Percentiles rank a stretch among this genome's conserved stretches.
phyloP scores from a whole-genome alignment of 495 filamentous ascomycete genomes.

The Neurospora intermedia region DNA sequence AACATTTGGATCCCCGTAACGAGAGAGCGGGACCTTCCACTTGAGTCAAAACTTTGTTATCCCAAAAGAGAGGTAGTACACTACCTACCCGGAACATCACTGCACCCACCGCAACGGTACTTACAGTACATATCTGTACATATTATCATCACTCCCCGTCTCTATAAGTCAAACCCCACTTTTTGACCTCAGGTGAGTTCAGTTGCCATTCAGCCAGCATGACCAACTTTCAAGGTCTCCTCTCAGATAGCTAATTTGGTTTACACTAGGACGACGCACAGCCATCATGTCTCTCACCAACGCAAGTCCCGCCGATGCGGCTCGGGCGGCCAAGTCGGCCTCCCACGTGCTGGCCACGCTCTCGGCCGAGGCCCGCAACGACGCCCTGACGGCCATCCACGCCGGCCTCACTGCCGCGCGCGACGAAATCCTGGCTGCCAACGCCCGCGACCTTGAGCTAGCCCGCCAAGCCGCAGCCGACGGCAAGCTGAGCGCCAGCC shows the following conservation, averaged over 20 bases:
- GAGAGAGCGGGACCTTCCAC: not conserved
- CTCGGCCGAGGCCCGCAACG: constrained; percentile 56
- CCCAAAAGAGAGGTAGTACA: not conserved
- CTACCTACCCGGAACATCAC: not conserved
- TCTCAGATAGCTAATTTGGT: not conserved
- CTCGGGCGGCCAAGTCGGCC: constrained; percentile 56
- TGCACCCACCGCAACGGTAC: not conserved
- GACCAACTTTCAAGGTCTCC: not conserved
- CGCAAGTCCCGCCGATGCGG: constrained; percentile 54
- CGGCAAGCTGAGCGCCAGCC: constrained; percentile 68
- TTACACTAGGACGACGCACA: not conserved
- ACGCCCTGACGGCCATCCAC: constrained; percentile 75
- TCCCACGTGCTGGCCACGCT: constrained; percentile 60
- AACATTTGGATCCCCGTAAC: not conserved
- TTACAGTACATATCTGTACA: not conserved
- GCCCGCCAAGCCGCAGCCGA: constrained; percentile 61
- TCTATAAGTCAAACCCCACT: not conserved
- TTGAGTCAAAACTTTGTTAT: not conserved
- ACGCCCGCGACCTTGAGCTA: constrained; percentile 64
- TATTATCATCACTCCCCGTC: not conserved
- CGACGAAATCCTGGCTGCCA: constrained; percentile 72
- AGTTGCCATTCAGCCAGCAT: not conserved
- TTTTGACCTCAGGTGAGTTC: constrained; percentile 1
- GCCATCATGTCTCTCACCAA: constrained; percentile 74
- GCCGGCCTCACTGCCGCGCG: constrained; percentile 54